Evolutionary conservation across 495 filamentous ascomycete genomes (phyloP), one percentile per base, ranked within the genome.

Genomic region (Penicillium cinerascens): DNA sequence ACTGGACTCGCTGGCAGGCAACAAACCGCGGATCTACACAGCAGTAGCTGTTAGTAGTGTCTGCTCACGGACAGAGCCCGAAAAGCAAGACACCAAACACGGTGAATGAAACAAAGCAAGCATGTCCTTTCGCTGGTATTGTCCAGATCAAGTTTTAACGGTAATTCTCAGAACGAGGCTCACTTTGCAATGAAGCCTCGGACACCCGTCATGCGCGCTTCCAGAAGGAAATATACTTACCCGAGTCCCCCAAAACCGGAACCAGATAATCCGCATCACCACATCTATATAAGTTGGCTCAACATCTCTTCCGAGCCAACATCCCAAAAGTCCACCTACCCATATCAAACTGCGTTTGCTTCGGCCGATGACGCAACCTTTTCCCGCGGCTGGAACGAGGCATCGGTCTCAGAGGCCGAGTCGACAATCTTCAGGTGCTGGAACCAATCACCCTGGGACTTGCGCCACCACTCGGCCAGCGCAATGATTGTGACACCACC

Each of bases 41-140:
- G 22, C 18, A 38, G 23, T 27, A 40, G 37, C 26, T 20, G 51
- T 61, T 39, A 64, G 51, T 49, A 55, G 58, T 42, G 45, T 53
- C 54, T 45, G 45, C 45, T 42, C 39, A 25, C 50, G 36, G 58
- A 52, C 45, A 2, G 10, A 13, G 40, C 35, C 41, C 41, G 25
- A 39, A 35, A 39, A 40, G 44, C 23, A 44, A 44, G 48, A 65
- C 47, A 55, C 52, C 44, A 51, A 50, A 22, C 25, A 9, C 15
- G 36, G 42, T 41, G 25, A 23, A 54, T 26, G 44, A 36, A 48
- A 51, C 55, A 45, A 60, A 65, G 60, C 65, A 55, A 54, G 74
- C 73, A 77, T 71, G 73, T 74, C 66, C 74, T 77, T 77, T 76
- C 74, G 74, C 74, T 76, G 74, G 74, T 74, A 76, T 77, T 70